A percentile compares a stretch with the other conserved stretches of the same genome.
phyloP scores from a whole-genome alignment of 257 asterid species.

The Solanum neorickii region DNA sequence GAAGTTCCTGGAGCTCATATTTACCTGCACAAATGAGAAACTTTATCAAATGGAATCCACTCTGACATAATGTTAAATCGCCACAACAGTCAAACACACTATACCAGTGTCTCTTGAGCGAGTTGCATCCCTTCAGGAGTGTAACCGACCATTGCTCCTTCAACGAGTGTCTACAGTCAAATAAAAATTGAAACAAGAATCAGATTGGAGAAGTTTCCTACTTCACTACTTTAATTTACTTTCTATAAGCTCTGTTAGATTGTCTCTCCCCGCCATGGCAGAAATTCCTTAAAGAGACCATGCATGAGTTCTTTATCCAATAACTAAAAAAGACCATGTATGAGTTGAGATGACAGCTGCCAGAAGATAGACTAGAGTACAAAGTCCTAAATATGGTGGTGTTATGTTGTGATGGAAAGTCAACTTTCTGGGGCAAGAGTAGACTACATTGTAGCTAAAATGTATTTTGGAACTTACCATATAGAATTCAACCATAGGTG shows the following conservation, averaged over 20 bases:
- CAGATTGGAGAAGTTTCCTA: not conserved
- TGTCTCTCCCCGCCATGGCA: not conserved
- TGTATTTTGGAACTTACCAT: conserved; percentile 39
- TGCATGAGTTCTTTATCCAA: not conserved
- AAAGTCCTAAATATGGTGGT: not conserved
- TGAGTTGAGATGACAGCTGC: not conserved
- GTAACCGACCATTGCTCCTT: conserved; percentile 85
- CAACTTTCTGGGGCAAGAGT: not conserved
- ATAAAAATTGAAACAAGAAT: not conserved
- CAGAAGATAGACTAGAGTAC: not conserved
- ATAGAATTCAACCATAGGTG: conserved; percentile 50
- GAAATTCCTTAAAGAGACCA: not conserved
- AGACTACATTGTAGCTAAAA: not conserved
- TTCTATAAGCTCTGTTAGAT: not conserved
- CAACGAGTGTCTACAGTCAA: conserved; percentile 54
- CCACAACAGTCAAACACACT: not conserved
- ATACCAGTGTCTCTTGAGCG: conserved; percentile 82
- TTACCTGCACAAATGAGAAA: conserved; percentile 25
- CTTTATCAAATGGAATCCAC: not conserved
- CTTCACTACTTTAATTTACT: not conserved
- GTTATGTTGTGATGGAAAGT: not conserved
- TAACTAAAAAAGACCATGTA: not conserved
- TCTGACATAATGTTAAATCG: not conserved
- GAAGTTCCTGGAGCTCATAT: conserved; percentile 42
- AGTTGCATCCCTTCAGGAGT: conserved; percentile 83